Conservation (phyloP, 2,329 filamentous ascomycete genomes). For the Fusarium sp. region DNA sequence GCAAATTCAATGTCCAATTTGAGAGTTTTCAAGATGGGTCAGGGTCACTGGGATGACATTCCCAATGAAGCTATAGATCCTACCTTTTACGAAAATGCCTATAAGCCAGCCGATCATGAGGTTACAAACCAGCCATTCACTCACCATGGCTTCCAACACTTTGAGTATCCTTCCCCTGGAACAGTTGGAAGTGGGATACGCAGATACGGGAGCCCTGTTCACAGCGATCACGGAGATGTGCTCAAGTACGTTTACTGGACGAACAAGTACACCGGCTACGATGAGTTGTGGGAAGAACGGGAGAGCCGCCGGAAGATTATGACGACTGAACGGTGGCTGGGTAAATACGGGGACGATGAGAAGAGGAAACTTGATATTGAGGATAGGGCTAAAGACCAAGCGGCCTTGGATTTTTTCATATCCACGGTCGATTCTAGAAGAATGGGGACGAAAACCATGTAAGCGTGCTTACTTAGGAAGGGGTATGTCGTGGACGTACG, state of each 20-base stretch:
- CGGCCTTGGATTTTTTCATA: neutral
- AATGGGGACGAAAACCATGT: neutral
- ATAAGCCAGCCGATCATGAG: neutral
- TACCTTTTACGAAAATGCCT: neutral
- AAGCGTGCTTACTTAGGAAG: neutral
- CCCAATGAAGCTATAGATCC: neutral
- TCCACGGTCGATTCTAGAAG: neutral
- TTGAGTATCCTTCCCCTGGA: constrained; percentile 12
- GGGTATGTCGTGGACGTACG: neutral
- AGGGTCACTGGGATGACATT: neutral
- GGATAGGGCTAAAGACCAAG: neutral
- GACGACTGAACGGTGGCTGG: neutral
- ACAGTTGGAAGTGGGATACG: constrained; percentile 1
- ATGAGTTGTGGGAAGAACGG: neutral
- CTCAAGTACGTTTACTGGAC: constrained; percentile 1
- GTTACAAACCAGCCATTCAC: neutral
- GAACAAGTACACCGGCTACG: neutral
- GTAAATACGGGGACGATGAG: neutral
- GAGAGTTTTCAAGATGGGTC: constrained; percentile 12
- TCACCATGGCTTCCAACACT: constrained; percentile 7
- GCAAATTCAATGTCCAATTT: constrained; percentile 1
- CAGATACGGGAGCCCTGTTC: neutral
- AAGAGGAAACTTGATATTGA: neutral
- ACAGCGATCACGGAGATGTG: neutral
- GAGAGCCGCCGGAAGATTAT: neutral